These are phyloP conservation scores for Hymenochaete sp. DNA, from an alignment of 1,284 basidiomycete species.

Conservation along the genomic window DNA sequence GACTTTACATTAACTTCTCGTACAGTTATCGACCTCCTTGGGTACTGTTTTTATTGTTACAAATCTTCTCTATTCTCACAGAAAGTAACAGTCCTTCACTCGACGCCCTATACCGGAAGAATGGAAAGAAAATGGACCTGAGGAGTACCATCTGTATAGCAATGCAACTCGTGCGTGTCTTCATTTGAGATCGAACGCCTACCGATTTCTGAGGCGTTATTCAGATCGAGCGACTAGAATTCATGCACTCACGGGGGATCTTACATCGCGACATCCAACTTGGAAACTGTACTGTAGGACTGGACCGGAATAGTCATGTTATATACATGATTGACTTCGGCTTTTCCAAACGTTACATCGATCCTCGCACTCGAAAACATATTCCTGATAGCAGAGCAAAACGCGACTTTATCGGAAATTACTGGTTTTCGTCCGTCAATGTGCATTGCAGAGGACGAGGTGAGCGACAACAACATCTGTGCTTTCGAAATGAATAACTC, in stretches of 20 bases:
- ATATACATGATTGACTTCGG: constrained; percentile 80
- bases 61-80: too few relatives aligned
- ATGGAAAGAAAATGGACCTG: constrained; percentile 52
- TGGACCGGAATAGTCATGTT: constrained; percentile 42
- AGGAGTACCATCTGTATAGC: constrained; percentile 64
- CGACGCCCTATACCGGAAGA: constrained; percentile 49
- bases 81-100: too few relatives aligned
- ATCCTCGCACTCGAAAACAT: constrained; percentile 50
- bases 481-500: neutral
- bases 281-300: constrained; percentile 62
- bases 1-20: neutral
- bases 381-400: constrained; percentile 57
- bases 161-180: constrained; percentile 54
- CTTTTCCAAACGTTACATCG: constrained; percentile 68
- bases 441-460: constrained; percentile 70
- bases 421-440: constrained; percentile 67
- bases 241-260: constrained; percentile 63
- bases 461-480: constrained; percentile 31
- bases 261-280: constrained; percentile 71
- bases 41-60: too few relatives aligned
- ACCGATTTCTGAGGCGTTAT: neutral
- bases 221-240: constrained; percentile 58
- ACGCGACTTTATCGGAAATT: constrained; percentile 71
- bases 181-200: neutral
- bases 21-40: constrained; percentile 58